These are phyloP conservation scores for Vitis amurensis DNA, from an alignment of 164 flowering plant genomes.

Conservation along the genomic window DNA sequence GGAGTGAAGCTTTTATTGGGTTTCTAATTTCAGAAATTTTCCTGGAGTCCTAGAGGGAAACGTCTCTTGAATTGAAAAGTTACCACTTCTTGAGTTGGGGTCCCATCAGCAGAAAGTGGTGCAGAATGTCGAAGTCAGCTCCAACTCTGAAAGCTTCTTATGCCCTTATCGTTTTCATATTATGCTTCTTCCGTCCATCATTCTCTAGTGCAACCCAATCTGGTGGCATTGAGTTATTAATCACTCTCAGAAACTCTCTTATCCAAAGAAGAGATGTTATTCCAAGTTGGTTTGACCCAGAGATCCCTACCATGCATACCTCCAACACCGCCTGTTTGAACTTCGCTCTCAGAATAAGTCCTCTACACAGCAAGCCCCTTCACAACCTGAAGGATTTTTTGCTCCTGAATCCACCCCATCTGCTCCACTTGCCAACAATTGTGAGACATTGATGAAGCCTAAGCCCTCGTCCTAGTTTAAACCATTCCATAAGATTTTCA, in stretches of 20 bases:
- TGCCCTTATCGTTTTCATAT: slow-evolving; percentile 5
- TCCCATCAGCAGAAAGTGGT: background rate
- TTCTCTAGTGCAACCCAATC: slow-evolving; percentile 14
- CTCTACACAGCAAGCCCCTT: too few species aligned
- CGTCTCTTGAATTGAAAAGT: background rate
- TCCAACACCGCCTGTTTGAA: too few species aligned
- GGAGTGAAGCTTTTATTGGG: too few species aligned
- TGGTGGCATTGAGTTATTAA: slow-evolving; percentile 22
- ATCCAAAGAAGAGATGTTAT: slow-evolving; percentile 18
- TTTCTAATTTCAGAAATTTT: too few species aligned
- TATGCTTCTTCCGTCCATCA: slow-evolving; percentile 13
- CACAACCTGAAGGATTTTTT: too few species aligned
- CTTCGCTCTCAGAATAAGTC: too few species aligned
- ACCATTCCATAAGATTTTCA: too few species aligned
- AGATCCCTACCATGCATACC: slow-evolving; percentile 39
- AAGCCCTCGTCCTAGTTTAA: too few species aligned
- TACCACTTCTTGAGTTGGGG: background rate
- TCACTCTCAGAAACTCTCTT: slow-evolving; percentile 33
- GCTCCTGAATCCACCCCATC: too few species aligned
- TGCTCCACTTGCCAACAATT: too few species aligned
- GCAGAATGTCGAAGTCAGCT: slow-evolving; percentile 1
- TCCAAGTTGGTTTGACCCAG: slow-evolving; percentile 46
- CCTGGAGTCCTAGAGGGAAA: background rate
- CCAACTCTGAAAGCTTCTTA: slow-evolving; percentile 5
- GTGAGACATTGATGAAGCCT: too few species aligned